Conservation (phyloP, 768 basidiomycete genomes). For the Hericium alpestre region DNA sequence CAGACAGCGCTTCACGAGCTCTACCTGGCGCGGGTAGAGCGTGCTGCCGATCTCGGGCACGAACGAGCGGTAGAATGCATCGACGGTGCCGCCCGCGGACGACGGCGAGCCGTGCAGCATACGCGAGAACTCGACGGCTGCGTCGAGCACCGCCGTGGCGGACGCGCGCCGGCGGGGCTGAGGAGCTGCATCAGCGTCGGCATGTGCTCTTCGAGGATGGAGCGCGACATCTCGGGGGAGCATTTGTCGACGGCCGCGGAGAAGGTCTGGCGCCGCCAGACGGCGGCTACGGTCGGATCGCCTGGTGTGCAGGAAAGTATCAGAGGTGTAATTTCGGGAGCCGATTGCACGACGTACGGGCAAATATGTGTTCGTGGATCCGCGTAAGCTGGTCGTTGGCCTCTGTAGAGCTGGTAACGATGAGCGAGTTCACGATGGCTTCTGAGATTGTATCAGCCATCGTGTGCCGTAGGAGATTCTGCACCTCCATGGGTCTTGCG, state of each 20-base stretch:
- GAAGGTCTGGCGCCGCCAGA: conserved; percentile 87
- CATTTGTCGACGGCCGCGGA: conserved; percentile 74
- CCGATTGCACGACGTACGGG: conserved; percentile 42
- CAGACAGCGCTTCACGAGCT: conserved; percentile 74
- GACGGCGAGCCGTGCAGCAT: conserved; percentile 72
- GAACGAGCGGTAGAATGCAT: conserved; percentile 80
- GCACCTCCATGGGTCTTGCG: conserved; percentile 55
- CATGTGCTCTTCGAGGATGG: conserved; percentile 63
- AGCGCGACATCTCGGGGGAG: conserved; percentile 57
- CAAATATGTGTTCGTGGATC: conserved; percentile 82
- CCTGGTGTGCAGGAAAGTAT: conserved; percentile 29
- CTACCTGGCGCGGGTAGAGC: conserved; percentile 70
- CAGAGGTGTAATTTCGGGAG: neutral
- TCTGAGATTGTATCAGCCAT: conserved; percentile 68
- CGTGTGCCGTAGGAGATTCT: conserved; percentile 71
- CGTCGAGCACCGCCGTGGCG: conserved; percentile 51
- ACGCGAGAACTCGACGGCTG: conserved; percentile 71
- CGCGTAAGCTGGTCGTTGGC: conserved; percentile 77
- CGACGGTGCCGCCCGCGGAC: conserved; percentile 34
- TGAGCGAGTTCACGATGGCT: conserved; percentile 75
- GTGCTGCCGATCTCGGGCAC: conserved; percentile 72
- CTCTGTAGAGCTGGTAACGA: conserved; percentile 78
- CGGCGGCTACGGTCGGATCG: conserved; percentile 78
- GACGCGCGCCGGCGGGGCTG: conserved; percentile 21
- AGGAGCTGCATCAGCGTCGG: conserved; percentile 53